Evolutionary conservation across 2,329 filamentous ascomycete genomes (phyloP).

Genomic region (Ophiostoma sp.): DNA sequence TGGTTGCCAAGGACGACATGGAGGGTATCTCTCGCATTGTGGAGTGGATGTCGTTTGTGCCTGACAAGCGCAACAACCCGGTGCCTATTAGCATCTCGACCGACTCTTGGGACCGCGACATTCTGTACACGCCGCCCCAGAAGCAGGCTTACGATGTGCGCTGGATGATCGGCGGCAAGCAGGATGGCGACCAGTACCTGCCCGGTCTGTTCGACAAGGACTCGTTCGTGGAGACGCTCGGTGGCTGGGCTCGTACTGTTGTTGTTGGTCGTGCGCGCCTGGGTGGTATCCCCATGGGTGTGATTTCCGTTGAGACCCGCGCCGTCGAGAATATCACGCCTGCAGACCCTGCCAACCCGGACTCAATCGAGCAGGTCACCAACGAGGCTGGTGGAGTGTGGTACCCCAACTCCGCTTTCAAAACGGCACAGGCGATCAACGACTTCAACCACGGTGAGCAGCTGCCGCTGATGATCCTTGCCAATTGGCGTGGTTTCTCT

Average conservation of each 20-base stretch:
- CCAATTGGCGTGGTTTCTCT: slow-evolving; percentile 99
- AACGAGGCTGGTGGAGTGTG: slow-evolving; percentile 97
- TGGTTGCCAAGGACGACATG: slow-evolving; percentile 97
- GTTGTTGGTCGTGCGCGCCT: slow-evolving; percentile 94
- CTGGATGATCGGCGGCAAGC: slow-evolving; percentile 84
- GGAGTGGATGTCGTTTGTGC: slow-evolving; percentile 95
- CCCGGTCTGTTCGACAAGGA: slow-evolving; percentile 92
- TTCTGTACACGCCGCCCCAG: slow-evolving; percentile 73
- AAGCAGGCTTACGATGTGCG: slow-evolving; percentile 88
- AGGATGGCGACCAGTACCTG: slow-evolving; percentile 79
- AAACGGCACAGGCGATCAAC: slow-evolving; percentile 96
- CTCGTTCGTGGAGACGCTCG: slow-evolving; percentile 94
- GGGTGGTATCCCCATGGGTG: slow-evolving; percentile 95
- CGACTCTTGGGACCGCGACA: slow-evolving; percentile 89
- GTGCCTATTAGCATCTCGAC: slow-evolving; percentile 83
- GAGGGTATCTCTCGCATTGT: slow-evolving; percentile 97
- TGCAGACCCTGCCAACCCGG: slow-evolving; percentile 94
- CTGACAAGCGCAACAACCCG: slow-evolving; percentile 87
- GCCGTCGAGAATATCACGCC: slow-evolving; percentile 95
- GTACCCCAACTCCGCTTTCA: slow-evolving; percentile 99
- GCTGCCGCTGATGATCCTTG: slow-evolving; percentile 95
- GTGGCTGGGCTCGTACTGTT: slow-evolving; percentile 94
- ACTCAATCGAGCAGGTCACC: slow-evolving; percentile 91
- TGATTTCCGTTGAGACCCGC: slow-evolving; percentile 93
- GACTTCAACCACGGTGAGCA: slow-evolving; percentile 99